Evolutionary conservation across 2,329 filamentous ascomycete genomes (phyloP), one percentile per base, ranked within the genome.

Genomic region (Apiospora kogelbergensis): DNA sequence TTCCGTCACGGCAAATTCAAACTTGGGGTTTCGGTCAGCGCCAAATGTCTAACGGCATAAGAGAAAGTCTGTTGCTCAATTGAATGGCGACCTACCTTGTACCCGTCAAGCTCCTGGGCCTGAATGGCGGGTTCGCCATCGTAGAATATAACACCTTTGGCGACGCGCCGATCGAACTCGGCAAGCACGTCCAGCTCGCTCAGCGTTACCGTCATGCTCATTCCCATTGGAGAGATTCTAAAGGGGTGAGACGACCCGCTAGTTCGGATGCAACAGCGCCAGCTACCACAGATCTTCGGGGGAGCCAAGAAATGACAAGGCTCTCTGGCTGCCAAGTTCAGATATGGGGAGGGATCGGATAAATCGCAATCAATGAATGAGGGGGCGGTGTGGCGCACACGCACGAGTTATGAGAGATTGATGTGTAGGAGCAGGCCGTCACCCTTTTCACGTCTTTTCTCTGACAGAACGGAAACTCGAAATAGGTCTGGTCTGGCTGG

Each of bases 111-210:
- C 1, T 46, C 42, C n/a, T 68, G n/a, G 10, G 41, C 33, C 20
- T 67, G 69, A 20, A 71, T 68, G 6, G 68, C 66, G 42, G 73
- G 71, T 26, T 74, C 53, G 17, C 68, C 37, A 41, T 73, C 71
- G 68, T 73, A 76, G 20, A 73, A 68, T 26, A 76, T 72, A 20
- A 71, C 57, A 7, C 74, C 75, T 15, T 70, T 66, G 7, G 68
- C 33, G 17, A 72, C 67, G 22, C 72, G 75, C 1, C 68, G 71
- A 68, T 77, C 73, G 65, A 76, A 76, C 7, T 71, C 68, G 24
- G 68, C 66, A 17, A 74, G 70, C 41, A 76, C 68, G 1, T 44
- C 30, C 7, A 67, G 67, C 45, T 75, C 73, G 67, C 66, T 57
- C 20, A 70, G 60, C 10, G 64, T 46, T 4, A 66, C 40, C 6